Evolutionary conservation across 768 basidiomycete genomes (phyloP), one percentile per base, ranked within the genome.

Genomic region (Pleurotus citrinopileatus): DNA sequence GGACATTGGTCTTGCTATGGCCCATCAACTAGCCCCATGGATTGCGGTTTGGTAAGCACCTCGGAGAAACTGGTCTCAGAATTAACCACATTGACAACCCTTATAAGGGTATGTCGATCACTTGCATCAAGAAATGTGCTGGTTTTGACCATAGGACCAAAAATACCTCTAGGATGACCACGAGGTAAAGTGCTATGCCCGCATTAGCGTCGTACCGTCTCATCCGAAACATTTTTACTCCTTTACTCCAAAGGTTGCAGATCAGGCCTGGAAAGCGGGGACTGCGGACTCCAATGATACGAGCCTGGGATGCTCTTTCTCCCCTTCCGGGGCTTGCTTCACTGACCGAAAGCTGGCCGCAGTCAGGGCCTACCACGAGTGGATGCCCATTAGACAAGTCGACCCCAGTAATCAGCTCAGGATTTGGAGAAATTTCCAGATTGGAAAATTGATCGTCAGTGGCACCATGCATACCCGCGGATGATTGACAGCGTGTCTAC

Each of bases 401-500:
- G 74, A 74, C 36, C 72, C 74, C 1, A 73, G 74, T 47, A 80
- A 83, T 65, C 73, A 78, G 59, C 73, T 84, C 13, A 72, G 81
- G 23, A 83, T 83, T 50, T 84, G 81, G 80, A 74, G 82, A 28
- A 82, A 80, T 60, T 83, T 85, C 68, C 77, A 82, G 67, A 76
- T 85, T 32, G 83, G 82, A 42, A 81, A 81, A 61, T 72, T 84
- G n/a, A 61, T 82, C n/a, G 52, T 53, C 10, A 19, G 52, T 34
- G n/a, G n/a, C 32, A 34, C 32, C 32, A 34, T 34, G 9, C n/a
- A 34, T 10, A 34, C n/a, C 32, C 32, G n/a, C 32, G 32, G 32
- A 34, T n/a, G n/a, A n/a, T n/a, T n/a, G n/a, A n/a, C n/a, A n/a
- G n/a, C n/a, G n/a, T n/a, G n/a, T n/a, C n/a, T n/a, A n/a, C n/a